Conservation (phyloP, 2,329 filamentous ascomycete genomes). For the Ophiocordyceps camponoti-rufipedis region DNA sequence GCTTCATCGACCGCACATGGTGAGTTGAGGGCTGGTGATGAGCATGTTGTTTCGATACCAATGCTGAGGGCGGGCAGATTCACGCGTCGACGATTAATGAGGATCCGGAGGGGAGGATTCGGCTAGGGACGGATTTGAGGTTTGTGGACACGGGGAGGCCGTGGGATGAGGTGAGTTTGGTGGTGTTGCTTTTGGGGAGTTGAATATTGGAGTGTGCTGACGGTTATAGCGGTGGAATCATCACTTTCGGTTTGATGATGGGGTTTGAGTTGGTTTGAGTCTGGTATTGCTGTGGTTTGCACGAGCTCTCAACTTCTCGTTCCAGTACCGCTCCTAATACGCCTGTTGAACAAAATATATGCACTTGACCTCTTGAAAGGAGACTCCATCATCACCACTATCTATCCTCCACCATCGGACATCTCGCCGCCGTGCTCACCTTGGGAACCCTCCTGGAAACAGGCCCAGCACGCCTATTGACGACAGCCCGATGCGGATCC, state of each 20-base stretch:
- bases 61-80: conserved; percentile 18
- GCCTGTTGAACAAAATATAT: no score
- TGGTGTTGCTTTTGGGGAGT: not conserved
- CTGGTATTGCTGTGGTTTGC: no score
- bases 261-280: conserved; percentile 3
- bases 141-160: conserved; percentile 32
- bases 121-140: conserved; percentile 35
- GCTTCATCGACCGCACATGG: conserved; percentile 18
- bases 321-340: no score
- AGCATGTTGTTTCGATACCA: no score
- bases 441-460: not conserved
- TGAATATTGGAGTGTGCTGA: not conserved
- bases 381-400: not conserved
- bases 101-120: conserved; percentile 29
- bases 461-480: not conserved
- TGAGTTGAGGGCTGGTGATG: not conserved
- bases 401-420: not conserved
- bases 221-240: conserved; percentile 6
- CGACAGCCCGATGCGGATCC: not conserved
- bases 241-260: conserved; percentile 6
- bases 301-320: no score
- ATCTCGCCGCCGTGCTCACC: not conserved
- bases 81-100: conserved; percentile 38
- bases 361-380: no score
- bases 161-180: conserved; percentile 24